Evolutionary conservation across 768 basidiomycete species (phyloP).

Genomic region (Hemileccinum impolitum): DNA sequence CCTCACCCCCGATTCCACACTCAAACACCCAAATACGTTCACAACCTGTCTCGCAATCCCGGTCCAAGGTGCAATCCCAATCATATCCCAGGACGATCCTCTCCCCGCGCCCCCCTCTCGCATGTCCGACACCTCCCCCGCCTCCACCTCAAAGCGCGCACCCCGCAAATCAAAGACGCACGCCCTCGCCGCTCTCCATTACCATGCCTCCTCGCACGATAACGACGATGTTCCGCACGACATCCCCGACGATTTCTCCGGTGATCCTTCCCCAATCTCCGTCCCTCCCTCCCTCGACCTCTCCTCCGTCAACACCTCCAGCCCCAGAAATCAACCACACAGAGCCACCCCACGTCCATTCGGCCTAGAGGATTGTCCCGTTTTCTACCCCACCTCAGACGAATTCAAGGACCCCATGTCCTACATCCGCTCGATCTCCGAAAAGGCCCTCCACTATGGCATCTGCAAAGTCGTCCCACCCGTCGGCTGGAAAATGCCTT

Average conservation of each 20-base stretch:
- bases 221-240: conserved; percentile 49
- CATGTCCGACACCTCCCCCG: conserved; percentile 34
- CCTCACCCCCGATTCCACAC: conserved; percentile 50
- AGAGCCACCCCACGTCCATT: conserved; percentile 63
- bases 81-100: conserved; percentile 47
- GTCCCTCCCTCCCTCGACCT: conserved; percentile 64
- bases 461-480: conserved; percentile 98
- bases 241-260: conserved; percentile 43
- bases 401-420: conserved; percentile 94
- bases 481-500: conserved; percentile 91
- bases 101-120: conserved; percentile 32
- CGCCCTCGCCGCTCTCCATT: conserved; percentile 74
- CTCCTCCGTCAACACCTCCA: conserved; percentile 65
- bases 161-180: conserved; percentile 91
- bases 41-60: conserved; percentile 70
- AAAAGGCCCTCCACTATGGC: conserved; percentile 69
- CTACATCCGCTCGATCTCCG: conserved; percentile 82
- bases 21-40: conserved; percentile 46
- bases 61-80: conserved; percentile 70
- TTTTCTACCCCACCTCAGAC: conserved; percentile 83
- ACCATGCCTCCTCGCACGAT: conserved; percentile 53
- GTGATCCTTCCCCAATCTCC: conserved; percentile 55
- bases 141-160: conserved; percentile 57
- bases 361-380: conserved; percentile 84
- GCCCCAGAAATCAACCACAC: conserved; percentile 42